Evolutionary conservation across 2,329 filamentous ascomycete genomes (phyloP), one percentile per base, ranked within the genome.

Genomic region (Raffaelea ambrosiae): DNA sequence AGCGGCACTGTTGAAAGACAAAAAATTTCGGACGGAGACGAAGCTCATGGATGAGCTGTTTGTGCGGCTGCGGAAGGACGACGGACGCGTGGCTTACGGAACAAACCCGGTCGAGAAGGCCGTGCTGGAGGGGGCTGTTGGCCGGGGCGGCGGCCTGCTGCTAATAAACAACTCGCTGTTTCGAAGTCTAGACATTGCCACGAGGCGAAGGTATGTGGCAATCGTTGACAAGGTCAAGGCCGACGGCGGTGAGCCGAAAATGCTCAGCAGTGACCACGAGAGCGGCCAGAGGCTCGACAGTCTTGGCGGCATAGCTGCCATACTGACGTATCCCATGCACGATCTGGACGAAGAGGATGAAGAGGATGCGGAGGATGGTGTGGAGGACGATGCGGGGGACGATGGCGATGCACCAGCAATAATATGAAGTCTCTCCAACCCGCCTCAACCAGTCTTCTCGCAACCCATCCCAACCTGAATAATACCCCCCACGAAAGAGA

Each of bases 241-340:
- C 3, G 83, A 88, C 54, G 93, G 91, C 5, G 93, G 91, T 2
- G 89, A 96, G 55, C 87, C 88, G 1, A 74, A 87, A 47, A 79
- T 97, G n/a, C 67, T 97, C 23, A 97, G 91, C 64, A 90, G 86
- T 58, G 85, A 94, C 59, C 91, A 97, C 64, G 91, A 96, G 69
- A 96, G 90, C 63, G 93, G 93, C 1, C 84, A 85, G 68, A 74
- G 89, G 51, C 67, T 98, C 14, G 87, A 90, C 55, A 85, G 83
- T 13, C 64, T 97, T 51, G 90, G 93, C 1, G 86, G 89, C 18
- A 84, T 98, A 52, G 93, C 91, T 16, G 89, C 89, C 2, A 84
- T 96, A 23, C 69, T 96, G 53, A 96, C 91, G 13, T 98, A 90
- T 62, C 90, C 93, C 0, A 75, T 97, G 35, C 69, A 79, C 18